Evolutionary conservation across 768 basidiomycete genomes (phyloP), one percentile per base, ranked within the genome.

Genomic region (Psilocybe cubensis): DNA sequence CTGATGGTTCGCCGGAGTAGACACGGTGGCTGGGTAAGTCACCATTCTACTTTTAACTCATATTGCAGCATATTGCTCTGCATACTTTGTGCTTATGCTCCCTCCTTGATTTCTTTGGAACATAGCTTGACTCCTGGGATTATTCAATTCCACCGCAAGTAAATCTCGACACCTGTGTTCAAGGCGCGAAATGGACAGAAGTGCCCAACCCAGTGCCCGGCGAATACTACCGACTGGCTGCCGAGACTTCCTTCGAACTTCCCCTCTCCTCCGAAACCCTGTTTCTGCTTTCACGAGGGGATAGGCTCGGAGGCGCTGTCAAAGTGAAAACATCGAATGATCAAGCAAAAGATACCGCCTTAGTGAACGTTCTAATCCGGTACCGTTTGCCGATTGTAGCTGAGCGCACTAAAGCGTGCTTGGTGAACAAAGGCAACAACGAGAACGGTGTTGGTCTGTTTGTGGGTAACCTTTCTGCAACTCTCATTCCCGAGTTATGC

Each of bases 371-470:
- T 23, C 33, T 54, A 8, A 68, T 70, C 2, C 55, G 44, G 17
- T 73, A 72, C 54, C 60, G 59, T 29, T 47, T 50, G 3, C 51
- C 67, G 28, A 49, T 68, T 17, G 46, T 62, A 14, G 56, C 68
- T 10, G 65, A 70, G 18, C 29, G 52, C 59, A 65, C 40, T 53
- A 68, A 69, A 29, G 72, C 65, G 3, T 77, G 76, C 51, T 53
- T 58, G n/a, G 35, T 73, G 12, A 57, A 45, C 6, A 64, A 63
- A 2, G 54, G 54, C 0, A 61, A 60, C 1, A 67, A 65, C n/a
- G 68, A 70, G 40, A 60, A 63, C 20, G 76, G 76, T 27, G 66
- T 76, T 29, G 75, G 75, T 1, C 67, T 76, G 21, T 74, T 74
- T 33, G 76, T 77, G 52, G 64, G 72, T 68, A 10, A 3, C 17